Evolutionary conservation across 257 asterid genomes (phyloP), one percentile per base, ranked within the genome.

Genomic region (Solanum chmielewskii): DNA sequence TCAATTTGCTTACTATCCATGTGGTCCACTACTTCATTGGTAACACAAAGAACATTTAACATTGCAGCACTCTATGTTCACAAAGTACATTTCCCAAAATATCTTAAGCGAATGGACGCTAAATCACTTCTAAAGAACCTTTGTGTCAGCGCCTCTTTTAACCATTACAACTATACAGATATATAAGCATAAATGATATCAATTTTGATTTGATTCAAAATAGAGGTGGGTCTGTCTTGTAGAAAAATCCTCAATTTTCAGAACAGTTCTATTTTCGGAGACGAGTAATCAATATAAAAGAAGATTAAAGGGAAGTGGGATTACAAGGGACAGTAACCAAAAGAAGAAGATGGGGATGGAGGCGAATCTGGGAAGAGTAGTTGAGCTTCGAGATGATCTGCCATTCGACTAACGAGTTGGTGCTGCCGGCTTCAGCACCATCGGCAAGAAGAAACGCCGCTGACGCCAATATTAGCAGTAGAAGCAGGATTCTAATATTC

Each of bases 311-410:
- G 42, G 81, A 81, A 86, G 31, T 62, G 42, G 86, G 80, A 87
- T 93, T 95, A 96, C 98, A 96, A 83, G 99, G 99, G 52, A 95
- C 92, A 33, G 98, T 94, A 85, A 96, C 94, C 80, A 96, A 87
- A 88, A 96, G 94, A 83, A 96, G 93, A 84, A 93, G 86, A 75
- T 90, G 93, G 52, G 94, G 94, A 90, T 95, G 93, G 88, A 93
- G 93, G 35, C 91, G 94, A 91, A 95, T 94, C 90, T 92, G 96
- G 27, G 96, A 91, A 56, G 97, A 90, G 89, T 88, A 93, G 92
- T 93, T 94, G 42, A 85, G 88, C 86, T 95, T 93, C 9, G 93
- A 92, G 11, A 96, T 89, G 89, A 89, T 90, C 90, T 95, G 92
- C 99, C 99, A 96, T 89, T 92, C 90, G 88, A 86, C 88, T 44